These are phyloP conservation scores for Hemisphaericaspora nanyangensis DNA, from an alignment of 805 yeast genomes.

Conservation along the genomic window DNA sequence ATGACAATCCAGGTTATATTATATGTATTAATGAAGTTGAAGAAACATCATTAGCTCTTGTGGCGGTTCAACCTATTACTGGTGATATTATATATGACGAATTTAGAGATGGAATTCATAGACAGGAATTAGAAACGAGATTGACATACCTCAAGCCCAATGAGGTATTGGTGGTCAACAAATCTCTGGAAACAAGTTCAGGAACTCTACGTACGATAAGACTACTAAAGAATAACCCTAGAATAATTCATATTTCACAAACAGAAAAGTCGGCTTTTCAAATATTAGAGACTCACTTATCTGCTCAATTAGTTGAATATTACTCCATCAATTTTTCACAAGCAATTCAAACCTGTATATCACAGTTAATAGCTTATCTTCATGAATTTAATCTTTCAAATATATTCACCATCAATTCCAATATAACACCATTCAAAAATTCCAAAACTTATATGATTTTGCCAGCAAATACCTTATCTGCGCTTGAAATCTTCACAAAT, in stretches of 20 bases:
- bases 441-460: constrained; percentile 49
- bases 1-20: constrained; percentile 38
- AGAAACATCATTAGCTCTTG: constrained; percentile 35
- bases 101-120: constrained; percentile 55
- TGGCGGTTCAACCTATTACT: constrained; percentile 66
- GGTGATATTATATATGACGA: constrained; percentile 75
- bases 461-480: constrained; percentile 61
- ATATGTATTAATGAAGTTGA: constrained; percentile 34
- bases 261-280: background rate
- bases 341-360: constrained; percentile 33
- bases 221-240: constrained; percentile 9
- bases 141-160: constrained; percentile 70
- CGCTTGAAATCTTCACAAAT: constrained; percentile 73
- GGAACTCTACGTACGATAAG: constrained; percentile 7
- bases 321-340: constrained; percentile 18
- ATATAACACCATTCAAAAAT: constrained; percentile 49
- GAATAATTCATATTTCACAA: constrained; percentile 6
- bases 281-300: background rate
- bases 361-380: constrained; percentile 51
- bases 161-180: constrained; percentile 48
- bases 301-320: constrained; percentile 18
- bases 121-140: constrained; percentile 71
- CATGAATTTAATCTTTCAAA: constrained; percentile 58
- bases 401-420: constrained; percentile 50
- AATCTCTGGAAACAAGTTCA: constrained; percentile 27